Conservation (phyloP, 106 monocot genomes). For the Acanthochlamys bracteata region DNA sequence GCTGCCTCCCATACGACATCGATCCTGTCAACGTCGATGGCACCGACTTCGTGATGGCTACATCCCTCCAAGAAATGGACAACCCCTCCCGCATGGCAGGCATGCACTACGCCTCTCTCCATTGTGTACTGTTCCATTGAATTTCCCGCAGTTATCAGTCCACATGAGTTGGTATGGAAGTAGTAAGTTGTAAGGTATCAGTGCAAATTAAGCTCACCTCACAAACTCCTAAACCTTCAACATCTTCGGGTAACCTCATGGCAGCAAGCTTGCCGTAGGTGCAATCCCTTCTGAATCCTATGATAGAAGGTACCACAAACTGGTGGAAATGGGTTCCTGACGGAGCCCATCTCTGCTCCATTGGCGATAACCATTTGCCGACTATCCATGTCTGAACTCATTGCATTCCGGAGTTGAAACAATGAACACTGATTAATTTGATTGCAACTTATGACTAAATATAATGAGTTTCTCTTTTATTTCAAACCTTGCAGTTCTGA, state of each 20-base stretch:
- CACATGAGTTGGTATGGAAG: too few relatives aligned
- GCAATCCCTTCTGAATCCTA: slow-evolving; percentile 79
- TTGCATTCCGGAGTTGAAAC: not conserved
- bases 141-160: not conserved
- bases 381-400: slow-evolving; percentile 76
- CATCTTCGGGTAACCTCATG: slow-evolving; percentile 77
- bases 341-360: slow-evolving; percentile 89
- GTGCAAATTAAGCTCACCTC: slow-evolving; percentile 64
- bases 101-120: slow-evolving; percentile 77
- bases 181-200: too few relatives aligned
- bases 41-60: slow-evolving; percentile 89
- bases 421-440: too few relatives aligned
- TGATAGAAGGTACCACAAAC: slow-evolving; percentile 88
- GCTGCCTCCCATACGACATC: slow-evolving; percentile 86
- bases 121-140: slow-evolving; percentile 53
- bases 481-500: slow-evolving; percentile 54
- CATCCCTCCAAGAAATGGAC: slow-evolving; percentile 84
- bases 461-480: not conserved
- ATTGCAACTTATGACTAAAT: too few relatives aligned
- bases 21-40: slow-evolving; percentile 87
- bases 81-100: slow-evolving; percentile 87
- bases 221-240: slow-evolving; percentile 66
- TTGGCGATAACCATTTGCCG: slow-evolving; percentile 75
- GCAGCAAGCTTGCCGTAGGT: slow-evolving; percentile 94
- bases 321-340: slow-evolving; percentile 94